These are phyloP conservation scores for Backusella mclennaniae DNA, from an alignment of 192 early-diverging fungal species.

Conservation along the genomic window DNA sequence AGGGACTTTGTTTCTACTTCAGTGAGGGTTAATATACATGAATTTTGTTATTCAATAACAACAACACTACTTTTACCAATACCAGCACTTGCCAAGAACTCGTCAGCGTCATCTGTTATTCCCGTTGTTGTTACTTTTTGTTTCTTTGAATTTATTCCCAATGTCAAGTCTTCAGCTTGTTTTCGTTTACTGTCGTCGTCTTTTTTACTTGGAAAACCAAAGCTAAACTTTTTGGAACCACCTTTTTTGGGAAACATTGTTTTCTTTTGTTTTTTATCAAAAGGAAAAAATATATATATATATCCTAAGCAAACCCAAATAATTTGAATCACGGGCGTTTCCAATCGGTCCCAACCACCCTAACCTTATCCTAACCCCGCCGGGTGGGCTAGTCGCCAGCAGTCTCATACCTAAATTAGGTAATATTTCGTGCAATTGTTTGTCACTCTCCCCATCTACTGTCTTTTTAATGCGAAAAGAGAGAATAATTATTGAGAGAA, in stretches of 20 bases:
- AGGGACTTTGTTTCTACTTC: neutral
- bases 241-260: neutral
- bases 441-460: too few relatives aligned
- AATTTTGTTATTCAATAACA: constrained; percentile 3
- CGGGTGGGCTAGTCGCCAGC: too few relatives aligned
- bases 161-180: neutral
- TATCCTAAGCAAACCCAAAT: too few relatives aligned
- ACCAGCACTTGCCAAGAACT: constrained; percentile 34
- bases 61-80: constrained; percentile 16
- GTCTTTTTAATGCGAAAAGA: too few relatives aligned
- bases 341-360: too few relatives aligned
- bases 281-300: neutral
- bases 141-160: neutral
- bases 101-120: constrained; percentile 34
- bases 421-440: too few relatives aligned
- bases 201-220: constrained; percentile 27
- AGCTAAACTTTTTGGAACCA: constrained; percentile 20
- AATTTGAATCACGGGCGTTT: too few relatives aligned
- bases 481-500: too few relatives aligned
- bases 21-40: neutral
- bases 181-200: neutral
- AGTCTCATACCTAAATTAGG: too few relatives aligned
- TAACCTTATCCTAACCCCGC: too few relatives aligned
- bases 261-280: neutral
- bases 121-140: neutral